Base-by-base conservation (phyloP, 106 monocot species). In the Alisma plantagoaquatica region DNA sequence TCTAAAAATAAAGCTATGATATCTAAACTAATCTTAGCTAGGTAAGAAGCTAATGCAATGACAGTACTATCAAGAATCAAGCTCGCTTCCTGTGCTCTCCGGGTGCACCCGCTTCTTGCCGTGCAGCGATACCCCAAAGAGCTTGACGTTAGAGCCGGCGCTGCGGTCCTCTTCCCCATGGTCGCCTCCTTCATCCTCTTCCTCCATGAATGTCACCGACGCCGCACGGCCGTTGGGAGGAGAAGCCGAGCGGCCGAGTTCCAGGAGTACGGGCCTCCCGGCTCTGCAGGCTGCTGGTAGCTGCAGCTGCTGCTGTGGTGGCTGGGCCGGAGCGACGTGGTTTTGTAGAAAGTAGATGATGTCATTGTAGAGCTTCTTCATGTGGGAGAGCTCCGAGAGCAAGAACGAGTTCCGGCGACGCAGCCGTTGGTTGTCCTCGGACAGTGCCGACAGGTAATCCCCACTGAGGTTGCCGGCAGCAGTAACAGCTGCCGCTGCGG, bases 351-450 rank as follows among this genome's bases (percentile, higher is more conserved):
- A 85, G 70, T 70, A 73, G 22, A 85, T 75, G 53, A 85, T 85
- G 62, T 79, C 79, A 60, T 63, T 85, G 79, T 85, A 85, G 46
- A 85, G 72, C 66, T 79, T 85, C 70, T 69, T 76, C 84, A 85
- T 85, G 62, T 79, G 79, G 3, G 79, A 41, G 46, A 85, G 72
- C 62, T 85, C 84, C 4, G 78, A 75, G 4, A 75, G n/a, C 18
- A 84, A 62, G 10, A 65, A 22, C 10, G 74, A 57, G 46, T 84
- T 84, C 21, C 41, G 60, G 31, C 64, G 58, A 60, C 78, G 58
- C 59, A 84, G 75, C 51, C 70, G 58, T 56, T 78, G 63, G 61
- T 84, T 84, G 43, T 84, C 83, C 47, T 78, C 71, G 8, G 68
- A 51, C 3, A 78, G 65, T 2, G 64, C n/a, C n/a, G n/a, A n/a